A percentile compares a stretch with the other conserved stretches of the same genome.
phyloP scores from a whole-genome alignment of 441 rosid species.

The Adansonia grandidieri region DNA sequence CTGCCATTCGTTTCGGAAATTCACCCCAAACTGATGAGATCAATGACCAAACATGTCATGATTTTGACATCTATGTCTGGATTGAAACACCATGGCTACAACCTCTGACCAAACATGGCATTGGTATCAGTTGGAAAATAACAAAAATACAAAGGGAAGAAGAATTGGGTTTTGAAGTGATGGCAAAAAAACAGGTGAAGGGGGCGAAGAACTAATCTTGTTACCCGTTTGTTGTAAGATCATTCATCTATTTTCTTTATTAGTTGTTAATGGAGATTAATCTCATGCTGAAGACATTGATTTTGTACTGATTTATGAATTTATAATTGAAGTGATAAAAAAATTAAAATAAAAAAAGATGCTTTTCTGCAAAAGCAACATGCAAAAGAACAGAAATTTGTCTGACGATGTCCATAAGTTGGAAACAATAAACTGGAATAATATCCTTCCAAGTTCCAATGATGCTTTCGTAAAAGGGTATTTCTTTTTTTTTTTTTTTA shows the following conservation, averaged over 20 bases:
- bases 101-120: not conserved
- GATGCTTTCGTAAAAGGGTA: not conserved
- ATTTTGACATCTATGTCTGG: constrained; percentile 4
- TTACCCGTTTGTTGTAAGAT: not conserved
- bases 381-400: not conserved
- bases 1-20: not conserved
- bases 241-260: not conserved
- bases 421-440: not conserved
- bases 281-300: not conserved
- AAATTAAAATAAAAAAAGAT: not conserved
- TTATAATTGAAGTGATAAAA: not conserved
- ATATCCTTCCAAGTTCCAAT: constrained; percentile 5
- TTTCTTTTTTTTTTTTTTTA: not conserved
- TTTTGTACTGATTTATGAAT: constrained; percentile 14
- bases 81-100: constrained; percentile 1
- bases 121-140: not conserved
- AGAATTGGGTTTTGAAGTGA: not conserved
- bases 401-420: not conserved
- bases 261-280: not conserved
- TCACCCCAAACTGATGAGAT: not conserved
- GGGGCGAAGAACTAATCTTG: not conserved
- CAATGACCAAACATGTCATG: not conserved
- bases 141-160: not conserved
- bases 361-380: not conserved
- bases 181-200: not conserved